These are phyloP conservation scores for Fusarium nisikadoi DNA, from an alignment of 2,329 filamentous ascomycete genomes.

Conservation along the genomic window DNA sequence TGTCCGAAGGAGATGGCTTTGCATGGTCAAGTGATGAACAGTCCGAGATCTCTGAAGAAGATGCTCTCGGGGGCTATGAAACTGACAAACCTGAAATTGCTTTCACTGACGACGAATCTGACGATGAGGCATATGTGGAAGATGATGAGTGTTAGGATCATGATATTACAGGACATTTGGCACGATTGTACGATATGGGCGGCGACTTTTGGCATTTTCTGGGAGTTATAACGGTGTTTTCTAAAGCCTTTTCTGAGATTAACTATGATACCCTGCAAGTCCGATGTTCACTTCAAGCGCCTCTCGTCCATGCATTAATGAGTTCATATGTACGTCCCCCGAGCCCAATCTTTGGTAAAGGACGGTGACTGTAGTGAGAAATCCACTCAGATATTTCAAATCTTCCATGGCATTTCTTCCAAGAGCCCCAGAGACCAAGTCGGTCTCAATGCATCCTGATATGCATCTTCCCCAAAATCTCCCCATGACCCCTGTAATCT, in stretches of 20 bases:
- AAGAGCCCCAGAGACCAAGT: slow-evolving; percentile 42
- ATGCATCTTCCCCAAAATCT: neutral
- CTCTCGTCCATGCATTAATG: neutral
- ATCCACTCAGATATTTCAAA: neutral
- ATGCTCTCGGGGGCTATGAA: neutral
- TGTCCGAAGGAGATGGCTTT: slow-evolving; percentile 22
- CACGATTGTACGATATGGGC: slow-evolving; percentile 1
- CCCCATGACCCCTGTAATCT: slow-evolving; percentile 26
- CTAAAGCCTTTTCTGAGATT: neutral
- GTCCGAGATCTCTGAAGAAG: slow-evolving; percentile 1
- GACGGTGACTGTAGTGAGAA: neutral
- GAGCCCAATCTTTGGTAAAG: neutral
- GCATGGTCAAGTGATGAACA: slow-evolving; percentile 18
- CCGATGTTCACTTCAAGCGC: neutral
- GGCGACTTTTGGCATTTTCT: neutral
- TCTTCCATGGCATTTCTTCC: slow-evolving; percentile 39
- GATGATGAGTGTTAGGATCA: neutral
- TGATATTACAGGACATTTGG: neutral
- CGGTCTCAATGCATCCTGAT: neutral
- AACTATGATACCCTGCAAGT: slow-evolving; percentile 27
- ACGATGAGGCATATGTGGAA: neutral
- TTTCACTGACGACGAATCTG: slow-evolving; percentile 7
- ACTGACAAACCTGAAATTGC: slow-evolving; percentile 1
- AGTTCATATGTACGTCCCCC: neutral
- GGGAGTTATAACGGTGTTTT: neutral